Evolutionary conservation across 768 basidiomycete species (phyloP).

Genomic region (Obba rivulosa): DNA sequence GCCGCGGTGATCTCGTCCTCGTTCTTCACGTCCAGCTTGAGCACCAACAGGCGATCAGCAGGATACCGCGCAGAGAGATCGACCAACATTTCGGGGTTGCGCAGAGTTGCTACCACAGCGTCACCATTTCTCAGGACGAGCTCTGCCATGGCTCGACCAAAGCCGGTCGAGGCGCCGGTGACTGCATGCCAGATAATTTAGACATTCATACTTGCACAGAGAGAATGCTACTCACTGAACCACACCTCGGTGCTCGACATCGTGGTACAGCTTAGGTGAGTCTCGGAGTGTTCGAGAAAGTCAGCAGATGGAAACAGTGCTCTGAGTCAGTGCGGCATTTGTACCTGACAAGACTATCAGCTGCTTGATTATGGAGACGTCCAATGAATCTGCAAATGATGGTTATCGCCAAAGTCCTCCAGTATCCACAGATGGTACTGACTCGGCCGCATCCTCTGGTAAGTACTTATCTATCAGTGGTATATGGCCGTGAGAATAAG

Average conservation of each 20-base stretch:
- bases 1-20: slow-evolving; percentile 6
- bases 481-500: too few species aligned
- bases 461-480: too few species aligned
- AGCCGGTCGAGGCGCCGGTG: slow-evolving; percentile 21
- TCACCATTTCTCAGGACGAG: slow-evolving; percentile 18
- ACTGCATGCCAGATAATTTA: slow-evolving; percentile 4
- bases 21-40: slow-evolving; percentile 18
- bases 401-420: too few species aligned
- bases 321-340: too few species aligned
- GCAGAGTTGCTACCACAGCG: slow-evolving; percentile 20
- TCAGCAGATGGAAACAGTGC: too few species aligned
- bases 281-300: not conserved
- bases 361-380: too few species aligned
- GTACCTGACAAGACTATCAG: too few species aligned
- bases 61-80: slow-evolving; percentile 14
- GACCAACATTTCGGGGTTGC: slow-evolving; percentile 16
- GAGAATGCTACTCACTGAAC: slow-evolving; percentile 12
- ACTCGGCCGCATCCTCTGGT: too few species aligned
- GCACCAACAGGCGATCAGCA: slow-evolving; percentile 12
- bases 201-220: not conserved
- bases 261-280: not conserved
- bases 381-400: too few species aligned
- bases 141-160: slow-evolving; percentile 18
- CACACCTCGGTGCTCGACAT: slow-evolving; percentile 13
- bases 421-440: too few species aligned